Base-by-base conservation (phyloP, 345 rosid genomes). In the Passiflora organensis region DNA sequence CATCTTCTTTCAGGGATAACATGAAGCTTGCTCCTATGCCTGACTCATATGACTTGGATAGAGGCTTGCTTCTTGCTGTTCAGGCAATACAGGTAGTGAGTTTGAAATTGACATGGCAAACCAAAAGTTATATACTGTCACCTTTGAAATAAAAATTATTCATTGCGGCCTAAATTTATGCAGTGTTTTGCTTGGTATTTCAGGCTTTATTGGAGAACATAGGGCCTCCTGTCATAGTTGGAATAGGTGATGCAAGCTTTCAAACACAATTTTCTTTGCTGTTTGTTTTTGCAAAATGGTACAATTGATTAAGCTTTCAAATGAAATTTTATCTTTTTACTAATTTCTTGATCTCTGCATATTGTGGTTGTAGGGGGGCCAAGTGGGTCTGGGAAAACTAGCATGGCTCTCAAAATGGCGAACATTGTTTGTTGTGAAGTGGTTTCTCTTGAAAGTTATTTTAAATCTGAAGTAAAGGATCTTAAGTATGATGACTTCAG, bases 401-500 rank as follows among this genome's bases (percentile, higher is more conserved):
- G 97, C 76, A 59, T 94, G 86, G 99, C 99, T 56, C 97, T 84
- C 76, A 94, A 94, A 78, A 89, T 89, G 99, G 99, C 99, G 43
- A 94, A 89, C 72, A 94, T 94, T 60, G 90, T 94, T 68, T 97
- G 99, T 16, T 94, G 99, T 71, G 96, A 89, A 76, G 99, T 94
- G 62, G 97, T 94, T 68, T 94, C 99, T 59, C 97, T 94, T 46
- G 99, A 94, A 80, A 86, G 76, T 70, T 94, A 94, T 72, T 89
- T 85, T 76, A 85, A 76, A 72, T 56, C 96, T 17, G 97, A 80
- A 73, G 84, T 76, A 49, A 94, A 82, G 79, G 95, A 85, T 79
- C 83, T 77, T 53, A 94, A 89, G 82, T 81, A 86, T 51, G 99
- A 94, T 59, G 96, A 89, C 71, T 94, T 94, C 55, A 78, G 82